Evolutionary conservation across 441 rosid species (phyloP), one percentile per base, ranked within the genome.

Genomic region (Geranium incanum): DNA sequence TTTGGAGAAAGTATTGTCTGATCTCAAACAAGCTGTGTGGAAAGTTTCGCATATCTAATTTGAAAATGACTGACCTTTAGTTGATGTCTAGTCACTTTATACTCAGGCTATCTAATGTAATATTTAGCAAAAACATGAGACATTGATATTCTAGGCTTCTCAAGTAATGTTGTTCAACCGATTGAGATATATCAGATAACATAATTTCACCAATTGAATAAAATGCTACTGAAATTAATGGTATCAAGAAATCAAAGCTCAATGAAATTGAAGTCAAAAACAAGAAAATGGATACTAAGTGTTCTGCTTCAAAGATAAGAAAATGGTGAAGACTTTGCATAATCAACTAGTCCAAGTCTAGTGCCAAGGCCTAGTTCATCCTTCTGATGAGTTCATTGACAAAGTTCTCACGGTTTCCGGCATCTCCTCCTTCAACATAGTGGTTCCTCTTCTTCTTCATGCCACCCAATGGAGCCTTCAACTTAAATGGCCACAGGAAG

Each of bases 371-470:
- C 77, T 83, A 90, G 69, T 90, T 88, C 94, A 88, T 88, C 69
- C 94, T 85, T 71, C 90, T 81, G 72, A 88, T 82, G 45, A 88
- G 85, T 83, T 88, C 89, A 0, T 87, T 90, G 83, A 90, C 84
- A 67, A 80, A 86, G 74, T 86, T 81, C 76, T 90, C 91, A 0
- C 93, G 87, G 75, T 90, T 91, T 23, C 95, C 97, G 0, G 92
- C 92, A 74, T 90, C 97, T 37, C 92, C 96, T 1, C 94, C 94
- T 79, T 88, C 92, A 18, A 90, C 88, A 71, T 88, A 88, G 79
- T 88, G 94, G 75, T 87, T 88, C 67, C 94, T 86, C 81, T 88
- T 88, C 85, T 86, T 88, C 82, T 90, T 81, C 80, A 90, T 60
- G 57, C 96, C 94, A 19, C 86, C 88, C 75, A 83, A 69, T 3